Evolutionary conservation across 2,329 filamentous ascomycete species (phyloP).

Genomic region (Ascochyta pisi): DNA sequence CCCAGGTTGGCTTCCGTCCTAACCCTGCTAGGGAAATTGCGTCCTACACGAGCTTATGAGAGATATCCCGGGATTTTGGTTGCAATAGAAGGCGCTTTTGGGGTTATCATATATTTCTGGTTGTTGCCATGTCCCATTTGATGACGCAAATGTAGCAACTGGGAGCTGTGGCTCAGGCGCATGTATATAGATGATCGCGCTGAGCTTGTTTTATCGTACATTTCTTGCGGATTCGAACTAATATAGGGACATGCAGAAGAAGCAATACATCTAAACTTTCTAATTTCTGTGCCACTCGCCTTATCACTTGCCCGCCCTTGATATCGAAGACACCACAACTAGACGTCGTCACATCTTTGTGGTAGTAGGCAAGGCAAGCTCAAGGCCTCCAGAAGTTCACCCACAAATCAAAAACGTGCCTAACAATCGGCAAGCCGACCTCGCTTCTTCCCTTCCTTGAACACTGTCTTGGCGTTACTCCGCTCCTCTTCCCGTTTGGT

Average conservation of each 20-base stretch:
- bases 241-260: neutral
- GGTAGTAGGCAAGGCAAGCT: neutral
- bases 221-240: neutral
- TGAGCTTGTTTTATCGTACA: neutral
- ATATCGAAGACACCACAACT: too few species aligned
- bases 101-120: slow-evolving; percentile 17
- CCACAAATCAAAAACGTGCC: neutral
- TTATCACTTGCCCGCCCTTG: neutral
- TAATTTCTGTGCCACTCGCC: neutral
- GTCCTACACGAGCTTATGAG: slow-evolving; percentile 38
- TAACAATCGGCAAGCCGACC: slow-evolving; percentile 4
- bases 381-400: too few species aligned
- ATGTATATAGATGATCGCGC: slow-evolving; percentile 1
- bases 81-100: slow-evolving; percentile 15
- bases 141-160: neutral
- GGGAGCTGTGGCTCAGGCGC: neutral
- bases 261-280: slow-evolving; percentile 3
- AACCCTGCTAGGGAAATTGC: slow-evolving; percentile 1
- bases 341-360: neutral
- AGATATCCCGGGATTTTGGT: slow-evolving; percentile 34
- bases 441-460: slow-evolving; percentile 1
- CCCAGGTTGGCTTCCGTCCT: slow-evolving; percentile 24
- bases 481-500: neutral
- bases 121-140: neutral
- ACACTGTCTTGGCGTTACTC: slow-evolving; percentile 1